Evolutionary conservation across 768 basidiomycete genomes (phyloP), one percentile per base, ranked within the genome.

Genomic region (Guyanaporus albipodus): DNA sequence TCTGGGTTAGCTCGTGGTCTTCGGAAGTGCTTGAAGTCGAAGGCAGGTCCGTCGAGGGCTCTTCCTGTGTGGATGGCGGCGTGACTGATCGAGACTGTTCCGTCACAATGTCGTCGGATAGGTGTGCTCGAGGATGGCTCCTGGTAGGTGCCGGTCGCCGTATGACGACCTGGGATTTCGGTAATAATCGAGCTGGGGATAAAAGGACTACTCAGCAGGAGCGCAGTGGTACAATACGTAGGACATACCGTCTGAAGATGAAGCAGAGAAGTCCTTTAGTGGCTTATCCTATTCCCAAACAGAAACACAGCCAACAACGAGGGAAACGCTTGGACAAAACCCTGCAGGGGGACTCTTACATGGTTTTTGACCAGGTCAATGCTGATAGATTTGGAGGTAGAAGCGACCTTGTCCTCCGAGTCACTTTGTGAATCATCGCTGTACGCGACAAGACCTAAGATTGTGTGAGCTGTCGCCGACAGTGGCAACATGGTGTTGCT

Each of bases 341-440:
- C 48, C 55, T 58, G 67, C 62, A 62, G 57, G 67, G 73, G 70
- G 68, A 66, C 72, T 78, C 83, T 85, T 78, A 85, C 83, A 84
- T 82, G 72, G 56, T 69, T 56, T 53, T 59, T 63, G 35, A 26
- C 38, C 14, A 40, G 18, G 40, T 42, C 34, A 33, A 35, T 49
- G 18, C 41, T 46, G 41, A 39, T 38, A 18, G 41, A 42, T 41
- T 45, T 58, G 34, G 62, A 62, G 35, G 66, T 62, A 35, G 67
- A 63, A 44, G 67, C 61, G 4, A 71, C 57, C 32, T 64, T 67
- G 14, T 67, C 70, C 48, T 80, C 83, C 18, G 71, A 65, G 49
- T 82, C 82, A 50, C 78, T 81, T 18, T 73, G 74, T n/a, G 78
- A 78, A 53, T 82, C 83, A 44, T 79, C 82, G 54, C 73, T 79